phyloP scores from a whole-genome alignment of 106 monocot species.

The Phalaenopsis equestris region DNA sequence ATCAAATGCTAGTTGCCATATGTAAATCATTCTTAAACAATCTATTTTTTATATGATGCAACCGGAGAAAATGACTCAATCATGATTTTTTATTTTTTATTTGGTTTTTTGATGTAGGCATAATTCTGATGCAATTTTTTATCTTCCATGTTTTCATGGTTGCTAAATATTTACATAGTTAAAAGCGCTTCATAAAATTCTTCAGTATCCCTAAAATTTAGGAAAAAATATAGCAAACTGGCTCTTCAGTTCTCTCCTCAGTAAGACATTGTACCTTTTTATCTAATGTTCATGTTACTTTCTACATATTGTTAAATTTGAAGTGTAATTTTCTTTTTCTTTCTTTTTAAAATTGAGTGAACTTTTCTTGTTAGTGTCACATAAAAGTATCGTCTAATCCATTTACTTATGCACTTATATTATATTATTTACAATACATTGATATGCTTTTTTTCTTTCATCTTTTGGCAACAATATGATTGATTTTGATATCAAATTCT shows the following conservation, averaged over 20 bases:
- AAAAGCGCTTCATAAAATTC: not conserved
- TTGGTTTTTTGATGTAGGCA: not conserved
- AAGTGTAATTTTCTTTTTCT: not conserved
- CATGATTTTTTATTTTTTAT: not conserved
- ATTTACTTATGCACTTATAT: not conserved
- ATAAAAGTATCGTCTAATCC: not conserved
- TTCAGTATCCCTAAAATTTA: not conserved
- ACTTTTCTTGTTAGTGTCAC: not conserved
- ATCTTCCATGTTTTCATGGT: not conserved
- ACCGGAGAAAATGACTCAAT: not conserved
- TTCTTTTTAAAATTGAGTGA: not conserved
- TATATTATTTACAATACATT: not conserved
- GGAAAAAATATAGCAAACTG: not conserved
- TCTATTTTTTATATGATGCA: not conserved
- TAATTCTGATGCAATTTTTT: not conserved
- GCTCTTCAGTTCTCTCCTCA: not conserved
- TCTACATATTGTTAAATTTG: not conserved
- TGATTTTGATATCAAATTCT: not conserved
- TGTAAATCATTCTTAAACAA: not conserved
- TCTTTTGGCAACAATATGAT: not conserved
- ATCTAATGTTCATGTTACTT: too few species aligned
- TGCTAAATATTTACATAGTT: not conserved
- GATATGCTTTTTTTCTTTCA: not conserved
- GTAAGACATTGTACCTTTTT: not conserved
- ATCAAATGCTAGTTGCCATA: not conserved